Conservation (phyloP, 805 yeast genomes). For the Diddensiella transvaalensis region DNA sequence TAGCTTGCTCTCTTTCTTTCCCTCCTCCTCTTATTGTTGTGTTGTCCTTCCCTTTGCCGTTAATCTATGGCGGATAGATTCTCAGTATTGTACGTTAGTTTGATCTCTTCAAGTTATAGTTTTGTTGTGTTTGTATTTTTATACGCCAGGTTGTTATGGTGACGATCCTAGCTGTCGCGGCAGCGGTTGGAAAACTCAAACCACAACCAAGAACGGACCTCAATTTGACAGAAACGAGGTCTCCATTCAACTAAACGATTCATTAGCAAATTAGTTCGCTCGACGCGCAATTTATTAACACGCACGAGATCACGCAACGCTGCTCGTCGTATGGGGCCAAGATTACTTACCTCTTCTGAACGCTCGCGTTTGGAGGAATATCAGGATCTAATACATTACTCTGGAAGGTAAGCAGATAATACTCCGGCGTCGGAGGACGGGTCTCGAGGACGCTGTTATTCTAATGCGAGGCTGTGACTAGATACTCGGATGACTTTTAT, state of each 20-base stretch:
- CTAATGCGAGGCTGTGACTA: too few species aligned
- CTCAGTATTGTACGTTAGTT: too few species aligned
- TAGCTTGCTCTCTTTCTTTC: too few species aligned
- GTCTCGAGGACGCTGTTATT: too few species aligned
- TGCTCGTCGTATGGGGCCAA: conserved; percentile 27
- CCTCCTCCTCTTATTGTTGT: background rate
- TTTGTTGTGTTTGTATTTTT: too few species aligned
- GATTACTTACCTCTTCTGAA: conserved; percentile 79
- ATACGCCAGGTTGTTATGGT: too few species aligned
- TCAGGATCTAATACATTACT: conserved; percentile 90
- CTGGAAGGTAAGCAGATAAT: conserved; percentile 54
- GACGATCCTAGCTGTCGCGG: background rate
- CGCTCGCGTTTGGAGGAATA: conserved; percentile 84
- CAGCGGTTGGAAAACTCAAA: background rate
- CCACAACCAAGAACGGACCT: background rate
- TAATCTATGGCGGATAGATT: too few species aligned
- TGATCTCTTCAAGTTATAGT: too few species aligned
- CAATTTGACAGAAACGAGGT: background rate
- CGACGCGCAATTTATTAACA: background rate
- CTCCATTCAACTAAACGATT: background rate
- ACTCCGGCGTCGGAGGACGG: too few species aligned
- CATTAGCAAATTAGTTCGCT: background rate
- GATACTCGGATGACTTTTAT: conserved; percentile 85
- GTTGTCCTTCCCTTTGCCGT: background rate
- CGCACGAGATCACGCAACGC: background rate